Conservation (phyloP, 169 alveolate species). For the Cryptosporidium felis region DNA sequence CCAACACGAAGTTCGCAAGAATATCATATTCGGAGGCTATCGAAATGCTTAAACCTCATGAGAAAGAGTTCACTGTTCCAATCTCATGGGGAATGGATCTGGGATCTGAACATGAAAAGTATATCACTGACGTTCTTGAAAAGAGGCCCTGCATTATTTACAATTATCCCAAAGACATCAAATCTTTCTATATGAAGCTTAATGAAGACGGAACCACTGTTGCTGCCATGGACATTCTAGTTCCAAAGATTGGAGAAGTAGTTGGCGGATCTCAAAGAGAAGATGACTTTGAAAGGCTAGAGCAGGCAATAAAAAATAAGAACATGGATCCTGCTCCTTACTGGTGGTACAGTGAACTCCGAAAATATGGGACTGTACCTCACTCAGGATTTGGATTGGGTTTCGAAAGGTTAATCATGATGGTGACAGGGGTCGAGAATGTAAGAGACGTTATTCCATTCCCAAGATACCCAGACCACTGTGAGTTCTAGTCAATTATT, state of each 20-base stretch:
- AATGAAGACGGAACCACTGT: slow-evolving; percentile 95
- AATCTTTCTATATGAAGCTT: slow-evolving; percentile 94
- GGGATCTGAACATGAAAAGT: slow-evolving; percentile 96
- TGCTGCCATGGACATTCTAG: slow-evolving; percentile 97
- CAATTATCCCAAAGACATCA: slow-evolving; percentile 97
- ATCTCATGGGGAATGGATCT: slow-evolving; percentile 96
- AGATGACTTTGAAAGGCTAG: slow-evolving; percentile 92
- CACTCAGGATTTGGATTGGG: slow-evolving; percentile 99
- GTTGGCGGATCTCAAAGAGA: slow-evolving; percentile 99
- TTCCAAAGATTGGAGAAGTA: slow-evolving; percentile 97
- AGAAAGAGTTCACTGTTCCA: slow-evolving; percentile 70
- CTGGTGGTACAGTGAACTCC: slow-evolving; percentile 92
- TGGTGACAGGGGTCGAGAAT: slow-evolving; percentile 98
- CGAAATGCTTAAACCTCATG: slow-evolving; percentile 83
- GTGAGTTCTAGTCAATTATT: slow-evolving; percentile 85
- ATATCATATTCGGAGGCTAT: slow-evolving; percentile 97
- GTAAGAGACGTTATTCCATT: slow-evolving; percentile 98
- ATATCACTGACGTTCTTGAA: slow-evolving; percentile 92
- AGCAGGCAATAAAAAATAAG: slow-evolving; percentile 87
- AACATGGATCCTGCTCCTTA: slow-evolving; percentile 83
- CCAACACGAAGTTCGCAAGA: slow-evolving; percentile 90
- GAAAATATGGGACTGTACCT: slow-evolving; percentile 97
- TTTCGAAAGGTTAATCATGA: slow-evolving; percentile 96
- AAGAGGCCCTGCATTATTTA: slow-evolving; percentile 96
- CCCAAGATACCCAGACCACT: slow-evolving; percentile 97